A percentile compares a stretch with the other conserved stretches of the same genome.
Evolutionary conservation across 2,329 filamentous ascomycete genomes (phyloP).

Genomic region (Aspergillus proliferans): DNA sequence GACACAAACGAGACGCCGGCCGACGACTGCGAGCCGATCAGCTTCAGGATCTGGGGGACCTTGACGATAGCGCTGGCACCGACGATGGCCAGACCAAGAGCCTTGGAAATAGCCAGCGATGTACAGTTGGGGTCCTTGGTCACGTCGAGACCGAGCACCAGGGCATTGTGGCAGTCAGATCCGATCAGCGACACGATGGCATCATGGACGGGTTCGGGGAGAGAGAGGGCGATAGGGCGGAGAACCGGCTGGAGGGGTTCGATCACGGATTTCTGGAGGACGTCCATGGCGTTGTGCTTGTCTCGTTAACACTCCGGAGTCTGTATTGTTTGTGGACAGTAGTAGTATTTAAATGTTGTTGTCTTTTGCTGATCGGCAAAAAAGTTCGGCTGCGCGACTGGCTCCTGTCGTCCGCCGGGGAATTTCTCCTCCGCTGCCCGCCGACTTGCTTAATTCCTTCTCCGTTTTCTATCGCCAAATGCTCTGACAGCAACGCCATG

Average conservation of each 20-base stretch:
- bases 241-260: constrained; percentile 45
- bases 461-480: background rate
- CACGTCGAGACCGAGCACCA: constrained; percentile 76
- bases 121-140: constrained; percentile 70
- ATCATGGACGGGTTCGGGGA: constrained; percentile 69
- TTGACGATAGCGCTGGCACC: constrained; percentile 87
- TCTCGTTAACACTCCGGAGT: background rate
- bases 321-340: background rate
- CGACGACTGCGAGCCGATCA: constrained; percentile 71
- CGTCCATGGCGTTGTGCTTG: constrained; percentile 29
- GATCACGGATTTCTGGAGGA: constrained; percentile 35
- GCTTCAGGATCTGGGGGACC: constrained; percentile 92
- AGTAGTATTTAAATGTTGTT: background rate
- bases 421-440: constrained; percentile 15
- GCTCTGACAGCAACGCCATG: constrained; percentile 18
- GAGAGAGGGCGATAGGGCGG: constrained; percentile 63
- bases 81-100: constrained; percentile 87
- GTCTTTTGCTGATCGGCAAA: background rate
- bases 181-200: constrained; percentile 75
- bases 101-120: constrained; percentile 87
- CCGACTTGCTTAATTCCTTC: background rate
- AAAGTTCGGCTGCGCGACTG: constrained; percentile 18
- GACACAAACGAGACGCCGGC: constrained; percentile 81
- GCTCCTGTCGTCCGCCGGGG: constrained; percentile 22
- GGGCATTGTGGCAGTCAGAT: constrained; percentile 72